Conservation (phyloP, 2,329 filamentous ascomycete species). For the Penicillium sclerotigenum region DNA sequence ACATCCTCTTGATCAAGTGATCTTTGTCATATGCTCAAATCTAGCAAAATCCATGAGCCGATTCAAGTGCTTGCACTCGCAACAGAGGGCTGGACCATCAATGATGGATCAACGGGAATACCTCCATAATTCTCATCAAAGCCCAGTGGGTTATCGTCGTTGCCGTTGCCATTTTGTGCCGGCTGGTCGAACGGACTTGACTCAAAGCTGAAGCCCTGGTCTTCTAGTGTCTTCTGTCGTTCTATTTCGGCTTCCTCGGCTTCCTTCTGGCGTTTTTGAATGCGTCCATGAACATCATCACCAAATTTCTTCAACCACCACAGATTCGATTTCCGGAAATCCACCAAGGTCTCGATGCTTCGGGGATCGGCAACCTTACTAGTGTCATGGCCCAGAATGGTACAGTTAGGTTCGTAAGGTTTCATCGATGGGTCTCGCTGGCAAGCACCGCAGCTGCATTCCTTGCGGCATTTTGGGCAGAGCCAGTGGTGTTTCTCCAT, state of each 20-base stretch:
- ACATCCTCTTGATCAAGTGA: neutral
- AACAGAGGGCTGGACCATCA: slow-evolving; percentile 25
- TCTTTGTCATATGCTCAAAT: neutral
- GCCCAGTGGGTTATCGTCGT: neutral
- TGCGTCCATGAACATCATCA: slow-evolving; percentile 45
- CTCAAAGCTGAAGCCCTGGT: slow-evolving; percentile 44
- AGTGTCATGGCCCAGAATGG: slow-evolving; percentile 86
- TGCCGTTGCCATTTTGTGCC: neutral
- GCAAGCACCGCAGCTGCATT: slow-evolving; percentile 84
- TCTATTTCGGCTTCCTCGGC: slow-evolving; percentile 44
- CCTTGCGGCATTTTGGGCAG: slow-evolving; percentile 79
- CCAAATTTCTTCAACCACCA: slow-evolving; percentile 69
- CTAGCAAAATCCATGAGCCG: neutral
- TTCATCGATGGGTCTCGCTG: slow-evolving; percentile 64
- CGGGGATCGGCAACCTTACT: slow-evolving; percentile 84
- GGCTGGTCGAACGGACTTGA: slow-evolving; percentile 3
- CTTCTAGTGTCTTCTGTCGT: slow-evolving; percentile 44
- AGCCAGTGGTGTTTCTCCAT: slow-evolving; percentile 81
- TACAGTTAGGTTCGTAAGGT: slow-evolving; percentile 83
- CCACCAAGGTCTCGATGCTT: slow-evolving; percentile 84
- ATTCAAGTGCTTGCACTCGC: neutral
- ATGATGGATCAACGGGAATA: slow-evolving; percentile 46
- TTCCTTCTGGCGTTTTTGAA: slow-evolving; percentile 51
- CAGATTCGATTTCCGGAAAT: slow-evolving; percentile 86
- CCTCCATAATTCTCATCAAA: slow-evolving; percentile 17